Percentiles rank a stretch among this genome's conserved stretches.
These are phyloP conservation scores for Pythium sp. DNA, from an alignment of 352 stramenopile species.

Conservation along the genomic window DNA sequence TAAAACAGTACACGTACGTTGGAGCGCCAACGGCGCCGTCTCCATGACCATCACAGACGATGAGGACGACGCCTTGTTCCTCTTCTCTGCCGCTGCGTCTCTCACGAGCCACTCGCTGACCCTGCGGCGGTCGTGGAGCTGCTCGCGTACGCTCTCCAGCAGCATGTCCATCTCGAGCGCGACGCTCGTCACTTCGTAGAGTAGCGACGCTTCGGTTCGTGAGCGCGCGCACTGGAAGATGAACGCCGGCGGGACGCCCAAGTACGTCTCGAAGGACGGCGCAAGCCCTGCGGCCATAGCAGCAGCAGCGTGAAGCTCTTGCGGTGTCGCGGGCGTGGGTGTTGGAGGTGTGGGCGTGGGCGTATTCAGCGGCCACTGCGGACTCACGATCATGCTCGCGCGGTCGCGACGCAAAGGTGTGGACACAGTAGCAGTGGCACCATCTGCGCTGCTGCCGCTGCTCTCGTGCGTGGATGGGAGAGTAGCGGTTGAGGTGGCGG, in stretches of 20 bases:
- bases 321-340: conserved; percentile 18
- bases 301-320: conserved; percentile 17
- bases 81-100: neutral
- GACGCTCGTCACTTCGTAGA: conserved; percentile 26
- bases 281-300: neutral
- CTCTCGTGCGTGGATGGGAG: neutral
- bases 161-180: conserved; percentile 40
- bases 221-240: conserved; percentile 18
- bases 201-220: conserved; percentile 22
- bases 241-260: conserved; percentile 26
- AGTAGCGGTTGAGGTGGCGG: neutral
- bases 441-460: conserved; percentile 4
- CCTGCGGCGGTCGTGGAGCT: conserved; percentile 32
- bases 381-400: conserved; percentile 6
- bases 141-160: conserved; percentile 24
- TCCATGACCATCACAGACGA: conserved; percentile 9
- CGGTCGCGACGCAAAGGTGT: neutral
- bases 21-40: conserved; percentile 29
- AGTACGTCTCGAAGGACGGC: conserved; percentile 14
- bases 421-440: neutral
- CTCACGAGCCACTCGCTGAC: conserved; percentile 13
- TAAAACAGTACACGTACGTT: conserved; percentile 19
- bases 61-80: neutral
- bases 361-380: neutral
- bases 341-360: conserved; percentile 8